Percentiles rank a stretch among this genome's conserved stretches.
Conservation (phyloP, 345 rosid species). For the Atalantia buxifolia region DNA sequence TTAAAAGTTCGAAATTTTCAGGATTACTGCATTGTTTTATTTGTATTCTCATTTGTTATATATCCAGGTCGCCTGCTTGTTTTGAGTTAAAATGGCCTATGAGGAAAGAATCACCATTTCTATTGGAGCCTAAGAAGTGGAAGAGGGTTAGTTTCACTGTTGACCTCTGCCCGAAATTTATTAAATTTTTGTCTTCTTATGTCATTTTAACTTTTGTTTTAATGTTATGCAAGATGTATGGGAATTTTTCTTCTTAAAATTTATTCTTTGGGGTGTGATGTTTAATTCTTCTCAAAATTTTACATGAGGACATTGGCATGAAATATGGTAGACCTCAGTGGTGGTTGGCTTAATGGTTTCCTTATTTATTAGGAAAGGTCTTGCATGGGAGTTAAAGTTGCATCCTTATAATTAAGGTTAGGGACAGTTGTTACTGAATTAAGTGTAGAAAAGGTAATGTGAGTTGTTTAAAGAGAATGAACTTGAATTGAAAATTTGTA, state of each 20-base stretch:
- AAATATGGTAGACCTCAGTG: background rate
- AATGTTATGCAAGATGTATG: background rate
- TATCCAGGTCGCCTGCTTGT: conserved; percentile 85
- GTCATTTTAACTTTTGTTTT: background rate
- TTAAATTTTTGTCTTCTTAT: background rate
- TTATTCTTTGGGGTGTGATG: background rate
- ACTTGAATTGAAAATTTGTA: background rate
- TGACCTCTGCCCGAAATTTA: background rate
- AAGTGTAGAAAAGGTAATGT: background rate
- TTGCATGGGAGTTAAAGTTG: background rate
- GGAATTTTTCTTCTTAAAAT: background rate
- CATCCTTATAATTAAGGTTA: background rate
- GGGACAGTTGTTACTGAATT: background rate
- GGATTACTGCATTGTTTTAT: conserved; percentile 8
- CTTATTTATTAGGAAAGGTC: background rate
- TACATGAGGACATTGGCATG: background rate
- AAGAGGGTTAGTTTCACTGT: conserved; percentile 65
- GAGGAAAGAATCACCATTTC: conserved; percentile 51
- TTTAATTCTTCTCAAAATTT: background rate
- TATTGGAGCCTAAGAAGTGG: conserved; percentile 49
- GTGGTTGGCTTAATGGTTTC: background rate
- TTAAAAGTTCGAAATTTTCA: conserved; percentile 5
- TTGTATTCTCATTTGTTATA: conserved; percentile 19
- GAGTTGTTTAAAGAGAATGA: background rate
- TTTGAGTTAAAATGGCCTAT: conserved; percentile 89